Conservation (phyloP, 2,329 filamentous ascomycete genomes). For the Trichoderma asperellum region DNA sequence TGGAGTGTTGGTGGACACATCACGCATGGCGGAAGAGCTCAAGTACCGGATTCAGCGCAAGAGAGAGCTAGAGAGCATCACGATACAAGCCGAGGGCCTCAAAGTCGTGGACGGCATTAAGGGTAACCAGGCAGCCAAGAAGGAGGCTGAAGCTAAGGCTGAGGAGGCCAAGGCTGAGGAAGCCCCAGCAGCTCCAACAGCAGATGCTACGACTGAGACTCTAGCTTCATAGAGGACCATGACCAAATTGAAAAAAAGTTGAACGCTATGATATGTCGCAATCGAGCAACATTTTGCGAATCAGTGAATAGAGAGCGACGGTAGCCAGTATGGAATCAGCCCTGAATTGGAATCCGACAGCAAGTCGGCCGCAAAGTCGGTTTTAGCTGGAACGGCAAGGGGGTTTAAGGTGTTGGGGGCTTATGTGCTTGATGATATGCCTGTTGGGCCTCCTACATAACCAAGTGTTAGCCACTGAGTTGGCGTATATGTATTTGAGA, state of each 20-base stretch:
- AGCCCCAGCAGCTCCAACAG: slow-evolving; percentile 13
- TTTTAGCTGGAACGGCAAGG: not conserved
- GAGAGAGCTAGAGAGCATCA: slow-evolving; percentile 49
- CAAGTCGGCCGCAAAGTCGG: not conserved
- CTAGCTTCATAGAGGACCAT: slow-evolving; percentile 19
- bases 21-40: slow-evolving; percentile 66
- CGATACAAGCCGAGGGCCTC: slow-evolving; percentile 49
- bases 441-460: not conserved
- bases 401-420: not conserved
- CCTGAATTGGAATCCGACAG: not conserved
- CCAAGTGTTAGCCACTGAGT: not conserved
- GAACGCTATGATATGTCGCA: not conserved
- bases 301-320: not conserved
- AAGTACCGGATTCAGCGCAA: slow-evolving; percentile 51
- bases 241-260: slow-evolving; percentile 4
- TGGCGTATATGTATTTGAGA: not conserved
- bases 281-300: not conserved
- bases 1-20: slow-evolving; percentile 72
- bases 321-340: not conserved
- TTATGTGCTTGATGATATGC: not conserved
- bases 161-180: slow-evolving; percentile 21
- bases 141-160: slow-evolving; percentile 26
- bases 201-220: slow-evolving; percentile 7
- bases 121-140: slow-evolving; percentile 41
- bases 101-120: slow-evolving; percentile 53